These are phyloP conservation scores for Alternaria sp. DNA, from an alignment of 2,329 filamentous ascomycete genomes.

Conservation along the genomic window DNA sequence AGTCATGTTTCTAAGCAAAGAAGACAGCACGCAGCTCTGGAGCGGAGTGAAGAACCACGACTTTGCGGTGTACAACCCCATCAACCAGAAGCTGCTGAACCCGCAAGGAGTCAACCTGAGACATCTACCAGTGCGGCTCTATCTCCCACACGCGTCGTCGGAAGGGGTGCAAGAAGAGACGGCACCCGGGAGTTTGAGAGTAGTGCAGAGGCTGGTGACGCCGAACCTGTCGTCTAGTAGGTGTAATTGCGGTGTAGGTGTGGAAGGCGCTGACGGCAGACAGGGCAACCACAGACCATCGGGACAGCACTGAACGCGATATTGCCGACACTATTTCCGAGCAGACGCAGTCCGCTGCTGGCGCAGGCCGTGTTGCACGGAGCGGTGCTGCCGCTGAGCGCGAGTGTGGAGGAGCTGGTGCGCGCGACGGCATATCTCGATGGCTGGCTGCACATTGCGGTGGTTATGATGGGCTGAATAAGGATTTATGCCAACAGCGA, in stretches of 20 bases:
- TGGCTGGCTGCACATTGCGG: conserved; percentile 85
- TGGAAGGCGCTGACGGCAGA: conserved; percentile 17
- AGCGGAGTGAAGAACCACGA: conserved; percentile 80
- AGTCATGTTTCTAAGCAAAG: conserved; percentile 87
- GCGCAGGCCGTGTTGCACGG: conserved; percentile 88
- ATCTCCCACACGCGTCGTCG: conserved; percentile 66
- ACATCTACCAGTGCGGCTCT: conserved; percentile 86
- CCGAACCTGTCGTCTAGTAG: conserved; percentile 52
- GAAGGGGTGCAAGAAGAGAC: conserved; percentile 26
- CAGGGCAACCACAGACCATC: conserved; percentile 68
- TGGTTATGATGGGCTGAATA: conserved; percentile 69
- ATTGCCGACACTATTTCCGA: conserved; percentile 85
- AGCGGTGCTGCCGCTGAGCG: conserved; percentile 77
- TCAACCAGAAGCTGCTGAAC: conserved; percentile 79
- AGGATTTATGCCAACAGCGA: background rate
- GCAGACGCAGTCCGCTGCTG: conserved; percentile 80
- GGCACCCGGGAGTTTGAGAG: conserved; percentile 51
- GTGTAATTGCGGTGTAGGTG: conserved; percentile 10
- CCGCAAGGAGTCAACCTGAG: conserved; percentile 70
- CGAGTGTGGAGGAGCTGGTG: conserved; percentile 82
- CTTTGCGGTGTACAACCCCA: conserved; percentile 71
- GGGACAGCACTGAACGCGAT: conserved; percentile 78
- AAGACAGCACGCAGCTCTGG: conserved; percentile 84
- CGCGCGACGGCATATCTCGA: conserved; percentile 85
- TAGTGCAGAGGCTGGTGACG: conserved; percentile 75